Percentiles rank a stretch among this genome's conserved stretches.
Evolutionary conservation across 2,329 filamentous ascomycete species (phyloP).

Genomic region (Rutstroemia sp.): DNA sequence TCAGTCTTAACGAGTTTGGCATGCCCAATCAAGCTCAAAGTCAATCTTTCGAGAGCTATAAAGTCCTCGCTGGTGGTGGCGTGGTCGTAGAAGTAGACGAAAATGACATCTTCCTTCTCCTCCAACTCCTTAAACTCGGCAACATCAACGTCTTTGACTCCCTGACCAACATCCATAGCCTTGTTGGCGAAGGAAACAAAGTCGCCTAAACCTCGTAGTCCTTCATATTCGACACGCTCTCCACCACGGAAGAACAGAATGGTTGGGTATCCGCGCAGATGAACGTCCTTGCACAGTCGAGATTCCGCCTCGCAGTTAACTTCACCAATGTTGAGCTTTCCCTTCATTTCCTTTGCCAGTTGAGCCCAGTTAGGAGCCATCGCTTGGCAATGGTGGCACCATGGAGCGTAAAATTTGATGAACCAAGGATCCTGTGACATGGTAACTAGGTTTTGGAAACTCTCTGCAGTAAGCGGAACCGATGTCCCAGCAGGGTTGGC

Average conservation of each 20-base stretch:
- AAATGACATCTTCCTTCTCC: constrained; percentile 90
- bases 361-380: constrained; percentile 86
- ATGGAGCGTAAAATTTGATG: constrained; percentile 96
- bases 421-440: constrained; percentile 92
- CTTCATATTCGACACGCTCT: constrained; percentile 88
- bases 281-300: constrained; percentile 86
- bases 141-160: constrained; percentile 75
- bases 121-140: constrained; percentile 74
- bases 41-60: constrained; percentile 74
- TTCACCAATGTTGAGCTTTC: constrained; percentile 83
- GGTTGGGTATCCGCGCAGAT: constrained; percentile 74
- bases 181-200: constrained; percentile 81
- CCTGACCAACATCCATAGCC: constrained; percentile 67
- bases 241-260: constrained; percentile 88
- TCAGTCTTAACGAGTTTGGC: constrained; percentile 89
- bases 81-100: constrained; percentile 95
- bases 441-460: constrained; percentile 78
- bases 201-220: constrained; percentile 85
- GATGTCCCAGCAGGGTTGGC: constrained; percentile 74
- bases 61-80: constrained; percentile 93
- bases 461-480: constrained; percentile 70
- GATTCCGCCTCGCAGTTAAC: constrained; percentile 88
- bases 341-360: constrained; percentile 85
- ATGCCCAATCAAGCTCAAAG: constrained; percentile 81
- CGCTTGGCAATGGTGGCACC: constrained; percentile 93